Percentiles rank a stretch among this genome's conserved stretches.
These are phyloP conservation scores for Pugionium cornutum DNA, from an alignment of 345 rosid species.

Conservation along the genomic window DNA sequence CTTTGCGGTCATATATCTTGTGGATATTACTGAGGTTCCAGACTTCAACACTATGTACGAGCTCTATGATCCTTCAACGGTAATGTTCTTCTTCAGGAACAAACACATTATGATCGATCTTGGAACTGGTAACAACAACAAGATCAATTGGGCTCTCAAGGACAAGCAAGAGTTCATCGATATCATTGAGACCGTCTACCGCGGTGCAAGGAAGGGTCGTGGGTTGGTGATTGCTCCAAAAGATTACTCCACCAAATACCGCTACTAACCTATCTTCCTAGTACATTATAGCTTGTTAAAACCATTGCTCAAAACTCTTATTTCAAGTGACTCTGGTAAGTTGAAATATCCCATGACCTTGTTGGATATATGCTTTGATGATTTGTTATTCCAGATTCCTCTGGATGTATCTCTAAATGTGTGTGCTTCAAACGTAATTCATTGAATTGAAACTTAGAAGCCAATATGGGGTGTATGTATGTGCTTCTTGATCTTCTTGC, in stretches of 20 bases:
- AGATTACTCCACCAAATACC: slow-evolving; percentile 95
- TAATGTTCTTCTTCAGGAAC: slow-evolving; percentile 98
- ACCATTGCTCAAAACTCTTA: slow-evolving; percentile 2
- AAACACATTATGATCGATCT: slow-evolving; percentile 98
- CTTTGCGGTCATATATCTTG: slow-evolving; percentile 93
- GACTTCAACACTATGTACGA: slow-evolving; percentile 97
- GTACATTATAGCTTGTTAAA: neutral
- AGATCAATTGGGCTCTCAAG: slow-evolving; percentile 97
- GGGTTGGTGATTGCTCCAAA: slow-evolving; percentile 95
- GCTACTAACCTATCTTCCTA: slow-evolving; percentile 51
- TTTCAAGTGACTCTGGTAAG: slow-evolving; percentile 29
- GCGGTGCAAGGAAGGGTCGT: slow-evolving; percentile 94
- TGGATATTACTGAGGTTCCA: slow-evolving; percentile 87
- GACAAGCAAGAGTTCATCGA: slow-evolving; percentile 96
- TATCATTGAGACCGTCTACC: slow-evolving; percentile 82
- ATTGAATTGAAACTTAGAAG: too few species aligned
- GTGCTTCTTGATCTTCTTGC: too few species aligned
- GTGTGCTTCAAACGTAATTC: too few species aligned
- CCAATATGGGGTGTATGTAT: too few species aligned
- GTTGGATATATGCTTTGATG: slow-evolving; percentile 21
- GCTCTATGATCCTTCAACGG: slow-evolving; percentile 85
- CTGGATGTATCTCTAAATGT: too few species aligned
- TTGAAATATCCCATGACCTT: slow-evolving; percentile 18
- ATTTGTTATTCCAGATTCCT: slow-evolving; percentile 12
- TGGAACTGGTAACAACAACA: slow-evolving; percentile 97